Evolutionary conservation across 257 asterid species (phyloP), one percentile per base, ranked within the genome.

Genomic region (Solanum pennellii): DNA sequence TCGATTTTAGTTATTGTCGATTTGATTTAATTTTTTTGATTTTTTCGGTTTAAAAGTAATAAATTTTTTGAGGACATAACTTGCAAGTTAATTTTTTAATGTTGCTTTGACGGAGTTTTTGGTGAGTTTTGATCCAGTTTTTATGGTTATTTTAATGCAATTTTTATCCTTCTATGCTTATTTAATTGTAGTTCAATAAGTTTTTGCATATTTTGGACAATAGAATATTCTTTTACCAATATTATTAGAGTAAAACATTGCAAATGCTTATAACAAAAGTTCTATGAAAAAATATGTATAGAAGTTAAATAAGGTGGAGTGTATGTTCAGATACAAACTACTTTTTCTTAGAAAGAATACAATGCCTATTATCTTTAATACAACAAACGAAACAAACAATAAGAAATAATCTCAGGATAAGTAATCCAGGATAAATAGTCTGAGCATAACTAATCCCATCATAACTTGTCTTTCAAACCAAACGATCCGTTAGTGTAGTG

Each of bases 401-500:
- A 20, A 59, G 25, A 59, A 56, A 59, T 59, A 11, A 59, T 20
- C 25, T 59, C 66, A 56, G 66, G 66, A 59, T 20, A 59, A 59
- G 66, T 20, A 59, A 59, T 56, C 65, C 65, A 56, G 0, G 65
- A 56, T 18, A 59, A 56, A 59, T 59, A 20, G 25, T 59, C 11
- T 20, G 12, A 20, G 25, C 66, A 56, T 4, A 56, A 56, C 66
- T 20, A 20, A 56, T 18, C 0, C 5, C 12, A 52, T 59, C 66
- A 20, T 59, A 59, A 7, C 66, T 20, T 5, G 12, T 59, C 12
- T 59, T 59, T 59, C 25, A 59, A 20, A 59, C 66, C 25, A 59
- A 59, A 59, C 2, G 3, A 59, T 12, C 66, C 25, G n/a, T 56
- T 18, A 95, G 62, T 23, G 91, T 89, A 56, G 98, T 91, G 65